phyloP scores from a whole-genome alignment of 2,329 filamentous ascomycete species.

The Fusarium sp. region DNA sequence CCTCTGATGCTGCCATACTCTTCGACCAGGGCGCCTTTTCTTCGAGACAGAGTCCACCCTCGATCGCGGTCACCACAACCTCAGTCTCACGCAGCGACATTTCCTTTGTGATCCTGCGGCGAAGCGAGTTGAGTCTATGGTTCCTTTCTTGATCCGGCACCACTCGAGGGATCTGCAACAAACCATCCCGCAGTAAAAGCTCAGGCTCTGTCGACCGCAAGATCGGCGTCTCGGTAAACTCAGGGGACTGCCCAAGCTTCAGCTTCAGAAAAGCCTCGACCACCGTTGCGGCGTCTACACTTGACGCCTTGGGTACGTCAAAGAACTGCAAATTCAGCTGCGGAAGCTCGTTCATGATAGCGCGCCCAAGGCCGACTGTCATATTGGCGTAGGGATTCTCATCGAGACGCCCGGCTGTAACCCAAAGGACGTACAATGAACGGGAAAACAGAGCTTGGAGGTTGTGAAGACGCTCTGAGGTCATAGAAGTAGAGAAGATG shows the following conservation, averaged over 20 bases:
- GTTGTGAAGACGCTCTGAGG: background rate
- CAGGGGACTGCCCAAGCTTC: background rate
- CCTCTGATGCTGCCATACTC: background rate
- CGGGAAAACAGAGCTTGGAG: background rate
- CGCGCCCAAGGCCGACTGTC: conserved; percentile 1
- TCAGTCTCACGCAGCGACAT: background rate
- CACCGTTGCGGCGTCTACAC: background rate
- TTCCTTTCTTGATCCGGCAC: conserved; percentile 2
- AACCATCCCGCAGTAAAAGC: background rate
- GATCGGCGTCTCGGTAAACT: background rate
- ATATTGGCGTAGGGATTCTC: conserved; percentile 6
- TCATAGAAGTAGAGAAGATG: background rate
- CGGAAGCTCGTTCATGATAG: conserved; percentile 3
- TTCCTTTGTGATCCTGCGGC: background rate
- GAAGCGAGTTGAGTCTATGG: background rate
- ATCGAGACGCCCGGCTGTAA: conserved; percentile 3
- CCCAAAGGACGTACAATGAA: background rate
- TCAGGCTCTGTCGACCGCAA: conserved; percentile 6
- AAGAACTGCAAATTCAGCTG: conserved; percentile 10
- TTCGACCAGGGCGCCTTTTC: background rate
- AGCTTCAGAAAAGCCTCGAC: conserved; percentile 11
- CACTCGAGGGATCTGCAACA: background rate
- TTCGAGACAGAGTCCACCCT: background rate
- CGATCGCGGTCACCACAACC: background rate
- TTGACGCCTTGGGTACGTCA: background rate